phyloP scores from a whole-genome alignment of 2,329 filamentous ascomycete species.

The Chrysoporthe puriensis region DNA sequence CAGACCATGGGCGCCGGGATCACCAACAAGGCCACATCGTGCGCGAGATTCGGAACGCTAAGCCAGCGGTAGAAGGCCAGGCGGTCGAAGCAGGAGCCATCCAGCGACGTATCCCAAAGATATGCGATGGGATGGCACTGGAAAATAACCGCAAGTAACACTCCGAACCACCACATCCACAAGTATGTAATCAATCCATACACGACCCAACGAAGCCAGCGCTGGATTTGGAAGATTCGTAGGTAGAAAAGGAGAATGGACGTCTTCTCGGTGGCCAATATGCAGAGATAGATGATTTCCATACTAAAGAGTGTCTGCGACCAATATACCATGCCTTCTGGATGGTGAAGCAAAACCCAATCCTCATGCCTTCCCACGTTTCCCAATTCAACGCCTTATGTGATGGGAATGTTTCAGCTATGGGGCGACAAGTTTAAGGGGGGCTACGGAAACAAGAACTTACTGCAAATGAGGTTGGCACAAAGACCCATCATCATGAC shows the following conservation, averaged over 20 bases:
- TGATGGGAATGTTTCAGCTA: too few relatives aligned
- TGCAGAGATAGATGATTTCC: neutral
- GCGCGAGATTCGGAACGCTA: conserved; percentile 22
- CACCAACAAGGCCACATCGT: conserved; percentile 36
- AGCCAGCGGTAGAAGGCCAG: neutral
- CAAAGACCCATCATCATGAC: neutral
- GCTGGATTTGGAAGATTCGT: neutral
- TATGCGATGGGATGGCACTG: neutral
- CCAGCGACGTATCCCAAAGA: neutral
- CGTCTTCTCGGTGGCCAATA: neutral
- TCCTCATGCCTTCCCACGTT: neutral
- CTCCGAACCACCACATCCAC: neutral
- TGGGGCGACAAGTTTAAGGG: too few relatives aligned
- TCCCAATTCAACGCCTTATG: neutral
- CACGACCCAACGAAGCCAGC: neutral
- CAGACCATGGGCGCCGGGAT: conserved; percentile 39
- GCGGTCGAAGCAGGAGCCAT: neutral
- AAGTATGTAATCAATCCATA: neutral
- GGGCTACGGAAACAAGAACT: neutral
- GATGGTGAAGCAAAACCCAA: neutral
- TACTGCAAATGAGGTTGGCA: neutral
- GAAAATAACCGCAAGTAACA: neutral
- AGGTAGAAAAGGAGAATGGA: neutral
- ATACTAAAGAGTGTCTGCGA: neutral
- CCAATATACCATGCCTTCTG: neutral